Percentiles rank a stretch among this genome's conserved stretches.
These are phyloP conservation scores for Xanthoconium purpureum DNA, from an alignment of 768 basidiomycete genomes.

Conservation along the genomic window DNA sequence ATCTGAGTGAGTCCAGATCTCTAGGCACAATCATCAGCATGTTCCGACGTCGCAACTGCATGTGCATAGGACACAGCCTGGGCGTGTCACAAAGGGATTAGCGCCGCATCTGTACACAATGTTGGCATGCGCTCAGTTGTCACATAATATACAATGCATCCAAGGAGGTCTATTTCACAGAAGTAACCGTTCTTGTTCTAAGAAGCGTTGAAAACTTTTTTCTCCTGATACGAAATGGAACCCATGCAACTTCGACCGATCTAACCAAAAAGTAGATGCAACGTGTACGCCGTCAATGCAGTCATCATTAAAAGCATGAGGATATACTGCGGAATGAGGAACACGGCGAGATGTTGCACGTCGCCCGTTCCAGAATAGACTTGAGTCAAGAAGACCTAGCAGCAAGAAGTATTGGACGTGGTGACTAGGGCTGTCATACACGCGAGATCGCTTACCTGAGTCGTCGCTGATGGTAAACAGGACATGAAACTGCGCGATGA, in stretches of 20 bases:
- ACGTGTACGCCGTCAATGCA: slow-evolving; percentile 35
- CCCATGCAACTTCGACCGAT: background rate
- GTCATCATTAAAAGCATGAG: slow-evolving; percentile 41
- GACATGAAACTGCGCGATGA: too few species aligned
- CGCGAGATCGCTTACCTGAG: slow-evolving; percentile 40
- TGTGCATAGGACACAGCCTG: too few species aligned
- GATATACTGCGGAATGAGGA: slow-evolving; percentile 57
- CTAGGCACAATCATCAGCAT: too few species aligned
- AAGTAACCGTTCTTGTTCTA: too few species aligned
- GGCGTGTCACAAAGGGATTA: too few species aligned
- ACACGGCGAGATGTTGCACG: slow-evolving; percentile 58
- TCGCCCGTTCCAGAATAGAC: slow-evolving; percentile 63
- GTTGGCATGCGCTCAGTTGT: too few species aligned
- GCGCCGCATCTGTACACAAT: too few species aligned
- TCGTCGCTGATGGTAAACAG: slow-evolving; percentile 29
- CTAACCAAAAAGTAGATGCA: slow-evolving; percentile 36
- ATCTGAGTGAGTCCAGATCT: too few species aligned
- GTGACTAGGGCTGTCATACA: background rate
- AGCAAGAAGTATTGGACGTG: background rate
- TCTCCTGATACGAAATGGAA: background rate
- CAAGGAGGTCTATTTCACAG: too few species aligned
- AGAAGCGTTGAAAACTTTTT: background rate
- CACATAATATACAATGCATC: too few species aligned
- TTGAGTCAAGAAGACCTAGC: slow-evolving; percentile 60
- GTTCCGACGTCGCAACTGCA: too few species aligned